These are phyloP conservation scores for Paecilomyces sp. DNA, from an alignment of 2,329 filamentous ascomycete species.

Conservation along the genomic window DNA sequence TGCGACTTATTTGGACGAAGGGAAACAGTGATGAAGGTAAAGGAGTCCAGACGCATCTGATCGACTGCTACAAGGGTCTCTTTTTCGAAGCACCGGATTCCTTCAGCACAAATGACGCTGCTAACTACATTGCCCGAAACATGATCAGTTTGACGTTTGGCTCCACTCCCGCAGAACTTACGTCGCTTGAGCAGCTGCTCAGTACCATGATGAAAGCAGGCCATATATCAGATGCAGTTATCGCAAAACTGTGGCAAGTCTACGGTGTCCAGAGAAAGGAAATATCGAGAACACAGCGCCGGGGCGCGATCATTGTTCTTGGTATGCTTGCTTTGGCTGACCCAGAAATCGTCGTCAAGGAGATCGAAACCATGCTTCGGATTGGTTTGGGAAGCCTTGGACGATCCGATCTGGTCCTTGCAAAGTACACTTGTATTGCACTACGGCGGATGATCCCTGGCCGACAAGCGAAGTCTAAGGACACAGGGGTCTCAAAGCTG, in stretches of 20 bases:
- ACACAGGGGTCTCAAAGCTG: conserved; percentile 60
- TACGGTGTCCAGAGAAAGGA: conserved; percentile 91
- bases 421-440: conserved; percentile 93
- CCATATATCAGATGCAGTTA: conserved; percentile 74
- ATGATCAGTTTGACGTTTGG: conserved; percentile 99
- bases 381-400: conserved; percentile 81
- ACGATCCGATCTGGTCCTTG: conserved; percentile 73
- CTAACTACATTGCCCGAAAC: conserved; percentile 92
- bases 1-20: conserved; percentile 97
- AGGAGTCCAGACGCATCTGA: conserved; percentile 90
- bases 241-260: conserved; percentile 93
- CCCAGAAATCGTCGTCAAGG: conserved; percentile 85
- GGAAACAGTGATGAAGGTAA: conserved; percentile 99
- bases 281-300: conserved; percentile 82
- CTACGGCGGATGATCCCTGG: conserved; percentile 85
- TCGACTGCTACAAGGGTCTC: conserved; percentile 90
- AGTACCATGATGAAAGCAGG: conserved; percentile 97
- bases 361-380: conserved; percentile 89
- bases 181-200: conserved; percentile 87
- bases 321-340: conserved; percentile 94
- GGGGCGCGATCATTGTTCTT: conserved; percentile 90
- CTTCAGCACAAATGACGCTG: conserved; percentile 81
- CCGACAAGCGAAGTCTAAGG: conserved; percentile 68
- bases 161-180: conserved; percentile 88
- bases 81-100: conserved; percentile 93